Conservation (phyloP, 1,284 basidiomycete species). For the Melampsora americana region DNA sequence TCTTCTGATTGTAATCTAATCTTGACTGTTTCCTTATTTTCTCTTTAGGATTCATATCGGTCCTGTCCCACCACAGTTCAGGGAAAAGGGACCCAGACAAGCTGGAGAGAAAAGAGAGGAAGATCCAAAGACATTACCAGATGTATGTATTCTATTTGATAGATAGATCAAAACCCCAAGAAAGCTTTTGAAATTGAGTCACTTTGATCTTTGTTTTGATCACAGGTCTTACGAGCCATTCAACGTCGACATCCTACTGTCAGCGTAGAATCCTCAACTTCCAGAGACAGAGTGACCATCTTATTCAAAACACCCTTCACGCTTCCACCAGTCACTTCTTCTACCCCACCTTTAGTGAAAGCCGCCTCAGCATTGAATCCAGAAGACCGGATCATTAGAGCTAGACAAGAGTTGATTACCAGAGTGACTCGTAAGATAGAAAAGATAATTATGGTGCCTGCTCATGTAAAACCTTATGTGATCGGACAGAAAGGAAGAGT, state of each 20-base stretch:
- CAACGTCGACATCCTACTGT: constrained; percentile 62
- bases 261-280: constrained; percentile 85
- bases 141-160: constrained; percentile 25
- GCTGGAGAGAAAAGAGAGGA: constrained; percentile 35
- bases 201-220: constrained; percentile 7
- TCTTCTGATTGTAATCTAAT: background rate
- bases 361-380: constrained; percentile 54
- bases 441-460: constrained; percentile 70
- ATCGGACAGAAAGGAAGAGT: constrained; percentile 91
- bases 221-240: constrained; percentile 41
- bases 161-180: constrained; percentile 29
- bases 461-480: constrained; percentile 80
- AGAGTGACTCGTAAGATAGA: constrained; percentile 66
- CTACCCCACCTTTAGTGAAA: constrained; percentile 65
- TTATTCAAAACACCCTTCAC: constrained; percentile 28
- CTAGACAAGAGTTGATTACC: constrained; percentile 79
- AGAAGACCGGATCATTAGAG: constrained; percentile 73
- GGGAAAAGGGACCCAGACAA: constrained; percentile 26
- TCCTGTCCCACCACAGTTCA: constrained; percentile 31
- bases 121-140: constrained; percentile 28
- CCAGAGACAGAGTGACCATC: constrained; percentile 76
- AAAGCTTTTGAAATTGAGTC: constrained; percentile 40
- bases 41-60: constrained; percentile 40
- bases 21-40: constrained; percentile 45
- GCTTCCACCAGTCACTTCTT: constrained; percentile 70